Evolutionary conservation across 2,329 filamentous ascomycete genomes (phyloP), one percentile per base, ranked within the genome.

Genomic region (Phoma sp.): DNA sequence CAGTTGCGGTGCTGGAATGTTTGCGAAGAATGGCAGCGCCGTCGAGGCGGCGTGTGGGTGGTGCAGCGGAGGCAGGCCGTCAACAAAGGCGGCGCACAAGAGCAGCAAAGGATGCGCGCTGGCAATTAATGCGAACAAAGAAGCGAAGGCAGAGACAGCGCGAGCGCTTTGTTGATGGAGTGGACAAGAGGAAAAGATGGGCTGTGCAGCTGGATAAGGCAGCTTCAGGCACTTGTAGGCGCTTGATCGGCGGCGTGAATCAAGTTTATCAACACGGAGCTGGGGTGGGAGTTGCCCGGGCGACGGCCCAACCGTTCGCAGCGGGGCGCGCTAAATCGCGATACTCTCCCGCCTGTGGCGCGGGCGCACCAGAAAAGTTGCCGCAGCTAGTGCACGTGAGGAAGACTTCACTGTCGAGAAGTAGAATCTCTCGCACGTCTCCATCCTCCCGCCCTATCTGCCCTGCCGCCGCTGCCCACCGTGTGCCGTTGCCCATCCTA

Each of bases 101-200:
- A 54, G 45, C 45, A 33, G 45, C 48, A 45, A 48, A 54, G 39
- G 51, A 54, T 54, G 45, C 45, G 51, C 51, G 38, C 33, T 37
- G 28, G 26, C 32, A 26, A 43, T 10, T 10, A 32, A 11, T 9
- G 20, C 48, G 28, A 33, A 45, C 38, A 53, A 48, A 43, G 51
- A 54, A 54, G 45, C 51, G 51, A 49, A 49, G 29, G 48, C 40
- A 43, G 34, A 30, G 9, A 6, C 39, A 46, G 45, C 42, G 21
- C 40, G 28, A 11, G 46, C 32, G 51, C 51, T 48, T 40, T 54
- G 51, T 45, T 34, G 51, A 14, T 33, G 45, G 33, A 30, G 34
- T 38, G 29, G 46, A 23, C 32, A n/a, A 29, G 51, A 40, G 45
- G 45, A 43, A 28, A 43, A 40, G 45, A 43, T 45, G 51, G 45